Conservation (phyloP, 495 filamentous ascomycete species). For the Penicillium bialowiezense region DNA sequence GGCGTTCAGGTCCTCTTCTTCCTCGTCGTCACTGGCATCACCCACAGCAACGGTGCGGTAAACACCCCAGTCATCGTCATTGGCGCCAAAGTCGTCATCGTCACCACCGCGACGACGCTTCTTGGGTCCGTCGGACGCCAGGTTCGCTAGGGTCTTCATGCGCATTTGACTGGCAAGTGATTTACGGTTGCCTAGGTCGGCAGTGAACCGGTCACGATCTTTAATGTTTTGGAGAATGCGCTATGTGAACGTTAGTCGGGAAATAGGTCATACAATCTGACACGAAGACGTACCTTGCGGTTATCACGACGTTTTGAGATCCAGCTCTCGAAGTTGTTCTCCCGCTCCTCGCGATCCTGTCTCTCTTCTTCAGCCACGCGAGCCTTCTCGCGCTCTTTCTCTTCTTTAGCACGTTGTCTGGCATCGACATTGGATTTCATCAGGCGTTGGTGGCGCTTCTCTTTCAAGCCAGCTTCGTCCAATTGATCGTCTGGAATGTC, state of each 20-base stretch:
- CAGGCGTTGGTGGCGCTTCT: slow-evolving; percentile 86
- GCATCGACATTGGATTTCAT: slow-evolving; percentile 94
- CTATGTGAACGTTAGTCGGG: slow-evolving; percentile 23
- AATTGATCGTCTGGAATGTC: slow-evolving; percentile 89
- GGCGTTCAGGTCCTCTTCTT: slow-evolving; percentile 79
- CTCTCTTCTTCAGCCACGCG: slow-evolving; percentile 78
- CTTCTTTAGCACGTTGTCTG: slow-evolving; percentile 83
- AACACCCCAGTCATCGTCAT: slow-evolving; percentile 96
- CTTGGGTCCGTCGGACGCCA: slow-evolving; percentile 84
- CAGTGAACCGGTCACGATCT: slow-evolving; percentile 86
- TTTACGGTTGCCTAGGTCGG: slow-evolving; percentile 92
- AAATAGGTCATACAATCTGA: background rate
- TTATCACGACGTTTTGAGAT: slow-evolving; percentile 73
- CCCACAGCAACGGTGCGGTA: slow-evolving; percentile 88
- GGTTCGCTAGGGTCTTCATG: slow-evolving; percentile 97
- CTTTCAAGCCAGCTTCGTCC: slow-evolving; percentile 83
- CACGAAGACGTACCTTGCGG: slow-evolving; percentile 50
- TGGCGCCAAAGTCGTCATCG: slow-evolving; percentile 94
- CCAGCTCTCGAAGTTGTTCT: slow-evolving; percentile 85
- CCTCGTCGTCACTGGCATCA: slow-evolving; percentile 69
- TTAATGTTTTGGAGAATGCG: slow-evolving; percentile 78
- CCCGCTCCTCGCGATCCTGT: slow-evolving; percentile 76
- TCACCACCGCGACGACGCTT: slow-evolving; percentile 76
- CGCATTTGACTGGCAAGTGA: slow-evolving; percentile 92
- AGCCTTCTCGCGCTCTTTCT: slow-evolving; percentile 89